phyloP scores from a whole-genome alignment of 2,329 filamentous ascomycete genomes.

The Magnaporthiopsis poae region DNA sequence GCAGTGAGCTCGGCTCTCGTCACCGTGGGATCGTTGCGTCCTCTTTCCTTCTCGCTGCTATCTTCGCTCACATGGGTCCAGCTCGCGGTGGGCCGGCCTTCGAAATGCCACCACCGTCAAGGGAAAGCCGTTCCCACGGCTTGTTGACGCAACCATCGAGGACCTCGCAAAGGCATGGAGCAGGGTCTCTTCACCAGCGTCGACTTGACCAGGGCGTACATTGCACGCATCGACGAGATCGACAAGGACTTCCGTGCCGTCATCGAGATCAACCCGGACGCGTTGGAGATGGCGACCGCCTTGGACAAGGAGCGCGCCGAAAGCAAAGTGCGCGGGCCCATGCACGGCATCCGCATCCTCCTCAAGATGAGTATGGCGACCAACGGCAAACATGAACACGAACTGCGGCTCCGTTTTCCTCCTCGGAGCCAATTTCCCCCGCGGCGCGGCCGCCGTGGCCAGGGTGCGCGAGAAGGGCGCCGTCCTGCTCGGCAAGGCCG shows the following conservation, averaged over 20 bases:
- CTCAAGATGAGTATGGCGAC: conserved; percentile 61
- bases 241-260: conserved; percentile 25
- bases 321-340: conserved; percentile 27
- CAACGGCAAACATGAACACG: conserved; percentile 49
- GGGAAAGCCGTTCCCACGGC: conserved; percentile 20
- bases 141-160: conserved; percentile 24
- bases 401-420: conserved; percentile 54
- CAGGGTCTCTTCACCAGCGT: conserved; percentile 25
- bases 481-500: conserved; percentile 57
- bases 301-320: conserved; percentile 23
- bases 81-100: conserved; percentile 1
- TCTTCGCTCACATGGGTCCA: background rate
- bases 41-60: background rate
- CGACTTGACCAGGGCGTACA: conserved; percentile 24
- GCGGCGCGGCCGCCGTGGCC: conserved; percentile 48
- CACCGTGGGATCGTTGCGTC: background rate
- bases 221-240: conserved; percentile 23
- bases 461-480: conserved; percentile 53
- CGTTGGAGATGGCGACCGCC: conserved; percentile 25
- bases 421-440: conserved; percentile 44
- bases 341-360: conserved; percentile 56
- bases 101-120: conserved; percentile 3
- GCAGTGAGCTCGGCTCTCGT: no score
- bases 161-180: conserved; percentile 24
- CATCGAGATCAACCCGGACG: conserved; percentile 28